Conservation (phyloP, 352 stramenopile species). For the Phytophthora vignae region DNA sequence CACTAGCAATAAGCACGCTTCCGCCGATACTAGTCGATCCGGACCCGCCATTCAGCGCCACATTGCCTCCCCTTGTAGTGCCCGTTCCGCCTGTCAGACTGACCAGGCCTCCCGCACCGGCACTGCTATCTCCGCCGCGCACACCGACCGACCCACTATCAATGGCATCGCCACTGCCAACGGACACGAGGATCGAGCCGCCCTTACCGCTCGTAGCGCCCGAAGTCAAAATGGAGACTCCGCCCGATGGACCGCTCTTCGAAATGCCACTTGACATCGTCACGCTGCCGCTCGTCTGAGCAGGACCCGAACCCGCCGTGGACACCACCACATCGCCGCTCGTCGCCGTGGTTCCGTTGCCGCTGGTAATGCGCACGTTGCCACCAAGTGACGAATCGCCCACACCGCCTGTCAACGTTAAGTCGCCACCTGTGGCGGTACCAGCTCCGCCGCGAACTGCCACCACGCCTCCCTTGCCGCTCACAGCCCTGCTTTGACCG, state of each 20-base stretch:
- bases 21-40: no score
- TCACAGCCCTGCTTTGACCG: no score
- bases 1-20: constrained; percentile 1
- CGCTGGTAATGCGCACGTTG: constrained; percentile 3
- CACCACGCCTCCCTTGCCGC: no score
- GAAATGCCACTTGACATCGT: neutral
- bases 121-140: neutral
- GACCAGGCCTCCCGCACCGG: no score
- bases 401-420: no score
- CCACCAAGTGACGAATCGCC: neutral
- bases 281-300: constrained; percentile 5
- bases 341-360: neutral
- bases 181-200: neutral
- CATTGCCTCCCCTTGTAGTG: no score
- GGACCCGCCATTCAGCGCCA: neutral
- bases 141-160: no score
- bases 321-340: constrained; percentile 21
- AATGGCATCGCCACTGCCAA: no score
- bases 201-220: neutral
- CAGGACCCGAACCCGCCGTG: neutral
- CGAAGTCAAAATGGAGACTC: constrained; percentile 7
- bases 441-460: no score
- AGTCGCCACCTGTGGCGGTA: no score
- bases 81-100: no score
- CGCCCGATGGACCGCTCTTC: neutral